These are phyloP conservation scores for Biancaea sappan DNA, from an alignment of 306 rosid genomes.

Conservation along the genomic window DNA sequence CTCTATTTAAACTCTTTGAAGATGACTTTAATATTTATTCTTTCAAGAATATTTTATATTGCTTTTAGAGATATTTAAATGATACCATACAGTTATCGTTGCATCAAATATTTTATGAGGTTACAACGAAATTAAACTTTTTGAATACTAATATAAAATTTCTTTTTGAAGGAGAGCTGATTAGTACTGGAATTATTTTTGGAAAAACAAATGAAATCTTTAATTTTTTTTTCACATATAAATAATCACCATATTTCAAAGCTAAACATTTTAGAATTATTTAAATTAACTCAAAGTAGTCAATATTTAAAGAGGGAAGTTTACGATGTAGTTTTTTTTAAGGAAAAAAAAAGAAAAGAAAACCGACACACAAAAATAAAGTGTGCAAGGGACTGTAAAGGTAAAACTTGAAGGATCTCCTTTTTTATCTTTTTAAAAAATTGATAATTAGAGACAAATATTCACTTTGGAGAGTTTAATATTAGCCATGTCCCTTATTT, in stretches of 20 bases:
- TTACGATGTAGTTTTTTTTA: background rate
- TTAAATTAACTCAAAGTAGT: background rate
- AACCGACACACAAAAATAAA: background rate
- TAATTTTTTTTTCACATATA: too few species aligned
- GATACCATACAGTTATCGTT: too few species aligned
- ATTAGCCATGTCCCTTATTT: background rate
- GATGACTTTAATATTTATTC: too few species aligned
- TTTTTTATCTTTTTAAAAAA: background rate
- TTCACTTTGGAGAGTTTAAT: slow-evolving; percentile 3
- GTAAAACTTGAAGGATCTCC: background rate
- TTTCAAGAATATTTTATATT: too few species aligned
- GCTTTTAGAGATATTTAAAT: too few species aligned
- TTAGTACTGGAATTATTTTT: background rate
- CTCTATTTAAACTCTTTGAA: too few species aligned
- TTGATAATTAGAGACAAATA: slow-evolving; percentile 10
- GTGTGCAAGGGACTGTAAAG: background rate
- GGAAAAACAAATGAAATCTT: too few species aligned
- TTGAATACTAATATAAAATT: too few species aligned
- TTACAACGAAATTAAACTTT: too few species aligned
- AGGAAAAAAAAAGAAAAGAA: background rate
- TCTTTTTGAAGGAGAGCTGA: background rate
- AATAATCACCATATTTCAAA: background rate
- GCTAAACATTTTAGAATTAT: background rate
- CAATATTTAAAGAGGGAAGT: background rate
- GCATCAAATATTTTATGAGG: too few species aligned